These are phyloP conservation scores for Boeremia exigua DNA, from an alignment of 2,329 filamentous ascomycete species.

Conservation along the genomic window DNA sequence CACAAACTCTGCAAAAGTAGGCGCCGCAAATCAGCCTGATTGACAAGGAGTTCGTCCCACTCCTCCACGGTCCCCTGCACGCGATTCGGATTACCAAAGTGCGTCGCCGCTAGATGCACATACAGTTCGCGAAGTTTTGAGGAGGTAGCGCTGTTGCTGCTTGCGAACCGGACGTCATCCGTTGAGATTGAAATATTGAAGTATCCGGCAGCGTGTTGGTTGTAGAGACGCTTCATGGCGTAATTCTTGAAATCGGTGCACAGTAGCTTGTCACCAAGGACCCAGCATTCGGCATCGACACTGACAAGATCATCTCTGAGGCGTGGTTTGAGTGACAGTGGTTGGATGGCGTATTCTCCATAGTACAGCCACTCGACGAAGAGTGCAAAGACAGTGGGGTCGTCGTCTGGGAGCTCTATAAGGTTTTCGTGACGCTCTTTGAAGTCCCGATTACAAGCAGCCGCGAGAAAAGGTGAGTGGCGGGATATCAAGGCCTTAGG, in stretches of 20 bases:
- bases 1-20: constrained; percentile 9
- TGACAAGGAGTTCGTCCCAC: constrained; percentile 15
- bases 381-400: constrained; percentile 15
- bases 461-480: constrained; percentile 18
- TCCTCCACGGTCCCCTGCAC: constrained; percentile 12
- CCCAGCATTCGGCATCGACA: constrained; percentile 16
- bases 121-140: constrained; percentile 19
- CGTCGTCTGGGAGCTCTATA: constrained; percentile 19
- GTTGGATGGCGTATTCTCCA: constrained; percentile 10
- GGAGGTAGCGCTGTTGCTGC: constrained; percentile 6
- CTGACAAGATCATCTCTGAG: background rate
- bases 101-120: constrained; percentile 1
- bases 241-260: constrained; percentile 20
- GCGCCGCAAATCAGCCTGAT: constrained; percentile 7
- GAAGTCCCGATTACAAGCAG: constrained; percentile 18
- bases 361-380: constrained; percentile 28
- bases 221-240: constrained; percentile 18
- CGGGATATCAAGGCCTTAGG: constrained; percentile 20
- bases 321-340: background rate
- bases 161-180: constrained; percentile 12
- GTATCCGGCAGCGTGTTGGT: constrained; percentile 13
- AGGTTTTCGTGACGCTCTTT: constrained; percentile 16
- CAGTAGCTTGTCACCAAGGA: constrained; percentile 20
- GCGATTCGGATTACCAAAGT: background rate
- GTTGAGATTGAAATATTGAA: constrained; percentile 35